Evolutionary conservation across 1,284 basidiomycete genomes (phyloP), one percentile per base, ranked within the genome.

Genomic region (Meira nashicola): DNA sequence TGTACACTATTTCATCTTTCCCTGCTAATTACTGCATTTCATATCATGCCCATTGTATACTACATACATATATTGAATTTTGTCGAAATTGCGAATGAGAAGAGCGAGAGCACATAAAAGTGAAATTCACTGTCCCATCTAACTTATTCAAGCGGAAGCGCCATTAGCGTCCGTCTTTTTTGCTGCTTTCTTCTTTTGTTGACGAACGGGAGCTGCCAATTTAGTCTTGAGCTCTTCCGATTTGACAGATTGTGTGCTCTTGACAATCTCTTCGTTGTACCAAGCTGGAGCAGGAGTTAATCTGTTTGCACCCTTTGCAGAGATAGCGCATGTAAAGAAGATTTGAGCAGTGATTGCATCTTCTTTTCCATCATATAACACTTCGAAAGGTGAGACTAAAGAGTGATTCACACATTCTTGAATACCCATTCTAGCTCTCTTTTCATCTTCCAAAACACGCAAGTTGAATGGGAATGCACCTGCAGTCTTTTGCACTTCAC

Each of bases 381-480:
- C 88, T 78, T 93, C 89, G 80, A 92, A 93, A 41, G 89, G 89
- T 79, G 90, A 90, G 62, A 94, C 85, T 19, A 94, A 83, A 76
- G 85, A 86, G 80, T 98, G 94, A 79, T 93, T 88, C 48, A 92
- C 90, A 61, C 93, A 93, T 82, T 98, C 94, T 80, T 91, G 89
- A 39, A 98, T 85, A 72, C 94, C 94, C 84, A 98, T 88, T 57
- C 92, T 87, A 21, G 92, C 89, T 58, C 90, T 86, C 81, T 93
- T 92, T 83, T 96, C 92, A 77, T 98, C 93, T 63, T 96, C 94
- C 63, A 98, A 84, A 56, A 84, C 84, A 66, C 94, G 89, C 64
- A 98, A 84, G 76, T 93, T 96, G 85, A 98, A 96, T 47, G 94
- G 94, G 87, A 98, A 98, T 7, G 90, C 85, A 28, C 93, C 94